These are phyloP conservation scores for Ceratobasidium sp. DNA, from an alignment of 1,284 basidiomycete genomes.

Conservation along the genomic window DNA sequence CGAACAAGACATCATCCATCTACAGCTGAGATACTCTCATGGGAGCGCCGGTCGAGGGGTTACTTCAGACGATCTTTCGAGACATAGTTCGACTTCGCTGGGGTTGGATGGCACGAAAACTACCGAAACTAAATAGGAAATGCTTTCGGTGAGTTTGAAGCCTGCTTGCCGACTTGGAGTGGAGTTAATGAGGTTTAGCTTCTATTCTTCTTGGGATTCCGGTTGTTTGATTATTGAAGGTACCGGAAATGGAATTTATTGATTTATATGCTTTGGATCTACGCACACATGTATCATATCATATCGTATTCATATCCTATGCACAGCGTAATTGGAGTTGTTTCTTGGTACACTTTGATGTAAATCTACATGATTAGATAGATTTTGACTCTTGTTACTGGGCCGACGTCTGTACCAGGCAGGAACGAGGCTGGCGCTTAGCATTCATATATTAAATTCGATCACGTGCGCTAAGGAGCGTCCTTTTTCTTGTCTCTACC, in stretches of 20 bases:
- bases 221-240: neutral
- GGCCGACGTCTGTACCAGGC: too few relatives aligned
- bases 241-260: neutral
- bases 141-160: neutral
- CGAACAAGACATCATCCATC: constrained; percentile 11
- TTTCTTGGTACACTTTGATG: neutral
- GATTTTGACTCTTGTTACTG: neutral
- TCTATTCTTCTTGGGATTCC: neutral
- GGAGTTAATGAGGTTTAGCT: neutral
- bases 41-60: constrained; percentile 26
- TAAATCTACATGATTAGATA: neutral
- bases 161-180: neutral
- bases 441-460: too few relatives aligned
- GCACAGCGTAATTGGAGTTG: neutral
- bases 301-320: neutral
- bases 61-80: constrained; percentile 19
- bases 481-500: too few relatives aligned
- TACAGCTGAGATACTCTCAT: constrained; percentile 34
- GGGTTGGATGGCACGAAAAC: constrained; percentile 28
- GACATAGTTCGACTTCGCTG: constrained; percentile 31
- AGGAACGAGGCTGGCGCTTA: too few relatives aligned
- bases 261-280: neutral
- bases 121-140: constrained; percentile 18
- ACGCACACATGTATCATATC: neutral
- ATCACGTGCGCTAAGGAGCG: too few relatives aligned